phyloP scores from a whole-genome alignment of 1,284 basidiomycete genomes.

The Tilletia indica region DNA sequence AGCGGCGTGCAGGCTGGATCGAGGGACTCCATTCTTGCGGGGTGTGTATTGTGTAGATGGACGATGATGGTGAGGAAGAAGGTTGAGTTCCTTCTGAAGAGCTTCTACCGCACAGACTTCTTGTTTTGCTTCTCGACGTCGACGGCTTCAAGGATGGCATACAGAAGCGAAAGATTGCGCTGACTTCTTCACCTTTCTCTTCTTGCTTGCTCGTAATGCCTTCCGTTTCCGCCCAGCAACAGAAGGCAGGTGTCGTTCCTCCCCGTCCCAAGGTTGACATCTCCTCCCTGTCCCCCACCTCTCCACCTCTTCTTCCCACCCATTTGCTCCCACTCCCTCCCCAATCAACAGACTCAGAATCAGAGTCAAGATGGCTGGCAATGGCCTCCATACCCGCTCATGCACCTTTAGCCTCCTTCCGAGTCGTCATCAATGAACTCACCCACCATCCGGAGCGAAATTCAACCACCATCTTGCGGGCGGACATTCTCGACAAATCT shows the following conservation, averaged over 20 bases:
- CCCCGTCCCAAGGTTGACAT: slow-evolving; percentile 12
- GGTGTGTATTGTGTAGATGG: neutral
- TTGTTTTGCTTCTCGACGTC: neutral
- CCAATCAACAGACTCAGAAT: neutral
- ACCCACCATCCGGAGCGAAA: slow-evolving; percentile 50
- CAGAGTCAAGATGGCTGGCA: neutral
- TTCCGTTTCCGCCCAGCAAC: too few species aligned
- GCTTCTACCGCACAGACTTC: neutral
- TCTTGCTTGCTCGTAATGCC: neutral
- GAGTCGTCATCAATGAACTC: slow-evolving; percentile 38
- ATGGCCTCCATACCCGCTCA: slow-evolving; percentile 23
- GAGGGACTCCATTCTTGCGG: slow-evolving; percentile 58
- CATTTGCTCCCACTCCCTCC: neutral
- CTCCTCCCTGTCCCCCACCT: neutral
- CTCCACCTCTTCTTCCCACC: neutral
- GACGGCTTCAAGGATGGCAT: neutral
- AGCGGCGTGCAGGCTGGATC: slow-evolving; percentile 80
- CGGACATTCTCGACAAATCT: slow-evolving; percentile 33
- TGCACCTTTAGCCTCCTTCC: slow-evolving; percentile 34
- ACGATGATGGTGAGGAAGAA: neutral
- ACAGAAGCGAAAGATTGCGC: neutral
- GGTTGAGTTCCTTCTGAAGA: neutral
- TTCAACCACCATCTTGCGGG: slow-evolving; percentile 45
- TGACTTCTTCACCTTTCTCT: neutral
- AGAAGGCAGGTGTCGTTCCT: neutral